A percentile compares a stretch with the other conserved stretches of the same genome.
Evolutionary conservation across 1,284 basidiomycete species (phyloP).

Genomic region (Vanrija pseudolonga): DNA sequence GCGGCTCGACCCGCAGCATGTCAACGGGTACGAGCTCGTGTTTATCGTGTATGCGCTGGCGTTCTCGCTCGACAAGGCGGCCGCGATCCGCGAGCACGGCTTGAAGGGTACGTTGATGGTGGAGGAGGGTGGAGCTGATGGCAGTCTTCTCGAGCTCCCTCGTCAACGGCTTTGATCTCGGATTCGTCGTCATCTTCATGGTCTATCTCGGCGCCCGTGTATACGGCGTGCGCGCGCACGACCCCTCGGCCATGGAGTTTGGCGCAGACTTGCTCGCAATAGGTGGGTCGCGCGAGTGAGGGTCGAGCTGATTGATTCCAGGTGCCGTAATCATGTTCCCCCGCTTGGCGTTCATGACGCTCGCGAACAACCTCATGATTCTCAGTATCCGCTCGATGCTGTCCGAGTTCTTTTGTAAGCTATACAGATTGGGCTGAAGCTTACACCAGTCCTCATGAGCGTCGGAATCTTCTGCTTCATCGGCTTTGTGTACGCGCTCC

Average conservation of each 20-base stretch:
- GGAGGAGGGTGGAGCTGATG: background rate
- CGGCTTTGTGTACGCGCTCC: constrained; percentile 83
- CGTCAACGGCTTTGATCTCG: constrained; percentile 78
- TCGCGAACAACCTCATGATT: constrained; percentile 72
- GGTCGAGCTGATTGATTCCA: constrained; percentile 31
- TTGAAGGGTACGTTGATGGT: constrained; percentile 55
- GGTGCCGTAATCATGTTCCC: constrained; percentile 86
- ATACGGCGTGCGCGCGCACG: constrained; percentile 60
- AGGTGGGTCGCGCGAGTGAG: constrained; percentile 17
- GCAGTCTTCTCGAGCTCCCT: constrained; percentile 44
- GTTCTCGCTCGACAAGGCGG: constrained; percentile 85
- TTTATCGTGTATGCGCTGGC: constrained; percentile 83
- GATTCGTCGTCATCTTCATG: constrained; percentile 68
- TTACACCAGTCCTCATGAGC: constrained; percentile 60
- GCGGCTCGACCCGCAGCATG: constrained; percentile 57
- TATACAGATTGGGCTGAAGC: background rate
- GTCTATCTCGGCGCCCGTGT: constrained; percentile 68
- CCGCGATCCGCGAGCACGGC: constrained; percentile 91
- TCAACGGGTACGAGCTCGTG: constrained; percentile 63
- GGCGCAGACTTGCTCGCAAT: constrained; percentile 44
- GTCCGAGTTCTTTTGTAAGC: constrained; percentile 48
- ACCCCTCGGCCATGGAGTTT: constrained; percentile 58
- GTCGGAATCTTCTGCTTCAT: constrained; percentile 75
- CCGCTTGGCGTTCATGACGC: constrained; percentile 78
- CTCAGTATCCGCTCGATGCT: constrained; percentile 49